Conservation (phyloP, 176 grass and related monocot genomes). For the Miscanthus lutarioriparius region DNA sequence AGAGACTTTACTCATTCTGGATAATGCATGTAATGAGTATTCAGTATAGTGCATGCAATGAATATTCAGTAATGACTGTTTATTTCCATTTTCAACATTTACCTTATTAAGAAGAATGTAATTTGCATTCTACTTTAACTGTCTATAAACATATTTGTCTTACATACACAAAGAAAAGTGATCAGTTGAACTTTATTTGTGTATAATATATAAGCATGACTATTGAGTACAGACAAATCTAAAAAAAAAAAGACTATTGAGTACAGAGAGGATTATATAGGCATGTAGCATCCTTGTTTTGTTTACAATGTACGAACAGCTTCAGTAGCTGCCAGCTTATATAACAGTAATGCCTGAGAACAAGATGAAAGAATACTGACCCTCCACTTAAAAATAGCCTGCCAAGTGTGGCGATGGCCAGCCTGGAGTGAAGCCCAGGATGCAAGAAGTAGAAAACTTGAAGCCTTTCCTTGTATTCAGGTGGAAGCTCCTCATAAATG, state of each 20-base stretch:
- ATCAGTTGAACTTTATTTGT: neutral
- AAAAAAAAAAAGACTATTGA: no score
- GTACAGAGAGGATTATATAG: neutral
- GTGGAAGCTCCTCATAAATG: constrained; percentile 83
- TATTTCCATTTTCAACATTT: neutral
- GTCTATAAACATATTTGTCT: neutral
- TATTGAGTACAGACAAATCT: neutral
- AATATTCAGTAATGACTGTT: neutral
- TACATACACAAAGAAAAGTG: neutral
- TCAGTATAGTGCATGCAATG: neutral
- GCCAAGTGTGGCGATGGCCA: constrained; percentile 80
- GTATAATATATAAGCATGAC: neutral
- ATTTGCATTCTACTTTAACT: neutral
- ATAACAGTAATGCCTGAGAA: neutral
- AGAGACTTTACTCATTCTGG: neutral
- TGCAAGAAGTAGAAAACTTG: constrained; percentile 86
- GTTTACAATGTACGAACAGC: neutral
- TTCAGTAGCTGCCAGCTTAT: neutral
- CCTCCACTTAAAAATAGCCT: constrained; percentile 85
- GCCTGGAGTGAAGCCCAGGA: constrained; percentile 69
- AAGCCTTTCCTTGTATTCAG: constrained; percentile 73
- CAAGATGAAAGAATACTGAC: constrained; percentile 43
- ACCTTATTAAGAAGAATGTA: neutral
- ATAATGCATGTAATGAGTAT: neutral
- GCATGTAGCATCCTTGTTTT: neutral